Evolutionary conservation across 306 rosid species (phyloP).

Genomic region (Calophaca sinica): DNA sequence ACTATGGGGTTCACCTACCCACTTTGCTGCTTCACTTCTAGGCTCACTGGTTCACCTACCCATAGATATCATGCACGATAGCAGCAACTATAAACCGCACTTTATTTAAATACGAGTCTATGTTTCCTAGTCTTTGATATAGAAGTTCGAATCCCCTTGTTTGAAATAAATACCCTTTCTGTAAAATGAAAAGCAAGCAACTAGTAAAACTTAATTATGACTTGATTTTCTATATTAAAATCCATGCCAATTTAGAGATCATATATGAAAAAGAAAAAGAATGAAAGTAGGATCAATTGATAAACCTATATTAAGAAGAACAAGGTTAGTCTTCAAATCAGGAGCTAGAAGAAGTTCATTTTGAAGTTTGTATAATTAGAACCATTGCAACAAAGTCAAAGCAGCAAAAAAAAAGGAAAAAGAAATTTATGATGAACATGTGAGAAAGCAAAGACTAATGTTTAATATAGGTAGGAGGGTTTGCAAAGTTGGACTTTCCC

Average conservation of each 20-base stretch:
- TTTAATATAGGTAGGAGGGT: conserved; percentile 26
- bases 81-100: too few species aligned
- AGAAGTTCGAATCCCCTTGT: too few species aligned
- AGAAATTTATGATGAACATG: conserved; percentile 20
- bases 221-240: not conserved
- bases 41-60: too few species aligned
- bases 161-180: too few species aligned
- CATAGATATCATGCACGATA: too few species aligned
- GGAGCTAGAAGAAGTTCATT: not conserved
- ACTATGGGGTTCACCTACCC: too few species aligned
- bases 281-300: conserved; percentile 43
- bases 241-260: conserved; percentile 22
- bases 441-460: conserved; percentile 40
- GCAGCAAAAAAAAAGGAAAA: conserved; percentile 22
- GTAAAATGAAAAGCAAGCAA: conserved; percentile 30
- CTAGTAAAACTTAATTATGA: conserved; percentile 1
- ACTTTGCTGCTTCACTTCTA: too few species aligned
- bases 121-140: too few species aligned
- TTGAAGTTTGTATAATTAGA: conserved; percentile 25
- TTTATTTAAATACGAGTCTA: too few species aligned
- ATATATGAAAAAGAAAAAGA: conserved; percentile 18
- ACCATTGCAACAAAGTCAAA: conserved; percentile 39
- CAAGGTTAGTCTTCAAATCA: conserved; percentile 42
- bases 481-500: not conserved
- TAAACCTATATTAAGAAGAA: conserved; percentile 49